phyloP scores from a whole-genome alignment of 2,329 filamentous ascomycete species.

The Trichoderma atroviride region DNA sequence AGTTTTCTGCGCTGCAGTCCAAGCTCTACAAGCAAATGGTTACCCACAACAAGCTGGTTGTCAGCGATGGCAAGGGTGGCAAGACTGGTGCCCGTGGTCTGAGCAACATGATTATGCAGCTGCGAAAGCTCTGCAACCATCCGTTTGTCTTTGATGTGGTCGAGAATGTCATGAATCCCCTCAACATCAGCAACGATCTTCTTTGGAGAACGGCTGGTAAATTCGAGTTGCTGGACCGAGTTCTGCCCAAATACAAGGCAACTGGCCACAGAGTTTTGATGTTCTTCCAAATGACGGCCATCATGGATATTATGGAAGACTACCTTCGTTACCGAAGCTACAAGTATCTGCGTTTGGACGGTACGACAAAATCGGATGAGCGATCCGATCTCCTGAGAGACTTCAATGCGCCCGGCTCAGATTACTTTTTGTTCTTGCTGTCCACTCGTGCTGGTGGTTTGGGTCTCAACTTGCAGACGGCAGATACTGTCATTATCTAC shows the following conservation, averaged over 20 bases:
- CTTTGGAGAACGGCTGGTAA: slow-evolving; percentile 96
- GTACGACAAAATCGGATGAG: slow-evolving; percentile 96
- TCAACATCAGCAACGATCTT: slow-evolving; percentile 84
- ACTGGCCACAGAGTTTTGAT: slow-evolving; percentile 95
- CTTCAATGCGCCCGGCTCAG: slow-evolving; percentile 88
- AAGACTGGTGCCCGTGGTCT: slow-evolving; percentile 92
- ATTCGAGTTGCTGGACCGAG: slow-evolving; percentile 90
- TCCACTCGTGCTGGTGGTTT: slow-evolving; percentile 98
- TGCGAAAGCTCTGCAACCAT: slow-evolving; percentile 98
- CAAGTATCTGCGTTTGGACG: slow-evolving; percentile 88
- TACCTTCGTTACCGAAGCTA: slow-evolving; percentile 84
- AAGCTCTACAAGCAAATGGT: slow-evolving; percentile 98
- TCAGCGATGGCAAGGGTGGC: slow-evolving; percentile 92
- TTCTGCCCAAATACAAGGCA: slow-evolving; percentile 89
- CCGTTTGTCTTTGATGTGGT: slow-evolving; percentile 98
- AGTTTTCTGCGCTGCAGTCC: slow-evolving; percentile 90
- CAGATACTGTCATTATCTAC: slow-evolving; percentile 99
- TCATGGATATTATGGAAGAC: slow-evolving; percentile 99
- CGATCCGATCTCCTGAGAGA: slow-evolving; percentile 84
- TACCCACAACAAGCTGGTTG: slow-evolving; percentile 89
- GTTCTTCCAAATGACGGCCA: slow-evolving; percentile 99
- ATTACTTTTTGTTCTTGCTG: slow-evolving; percentile 97
- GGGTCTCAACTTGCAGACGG: slow-evolving; percentile 94
- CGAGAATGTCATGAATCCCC: slow-evolving; percentile 96
- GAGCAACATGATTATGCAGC: slow-evolving; percentile 99